Evolutionary conservation across 2,329 filamentous ascomycete genomes (phyloP).

Genomic region (Periconia digitata): DNA sequence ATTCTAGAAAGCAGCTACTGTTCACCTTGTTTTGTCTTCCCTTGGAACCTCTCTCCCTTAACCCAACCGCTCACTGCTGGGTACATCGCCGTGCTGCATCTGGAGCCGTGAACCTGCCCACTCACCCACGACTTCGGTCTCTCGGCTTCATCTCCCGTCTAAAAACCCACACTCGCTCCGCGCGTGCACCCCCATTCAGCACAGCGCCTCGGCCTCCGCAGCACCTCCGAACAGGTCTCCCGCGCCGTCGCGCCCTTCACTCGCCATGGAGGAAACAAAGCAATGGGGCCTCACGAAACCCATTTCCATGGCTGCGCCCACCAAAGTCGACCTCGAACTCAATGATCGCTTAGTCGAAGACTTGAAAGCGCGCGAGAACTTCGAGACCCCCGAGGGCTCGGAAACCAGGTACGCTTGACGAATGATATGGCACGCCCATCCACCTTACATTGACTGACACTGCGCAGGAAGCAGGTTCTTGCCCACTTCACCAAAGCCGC

Average conservation of each 20-base stretch:
- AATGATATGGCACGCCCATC: too few species aligned
- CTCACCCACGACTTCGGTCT: not conserved
- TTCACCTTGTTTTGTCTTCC: not conserved
- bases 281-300: conserved; percentile 78
- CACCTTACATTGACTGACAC: conserved; percentile 19
- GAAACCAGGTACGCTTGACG: conserved; percentile 73
- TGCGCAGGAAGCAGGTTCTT: conserved; percentile 69
- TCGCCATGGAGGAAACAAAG: conserved; percentile 36
- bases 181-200: conserved; percentile 8
- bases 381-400: conserved; percentile 81
- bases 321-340: conserved; percentile 71
- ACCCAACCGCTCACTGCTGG: conserved; percentile 14
- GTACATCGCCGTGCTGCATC: conserved; percentile 23
- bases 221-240: conserved; percentile 25
- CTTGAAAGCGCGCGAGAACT: conserved; percentile 86
- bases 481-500: conserved; percentile 76
- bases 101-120: conserved; percentile 6
- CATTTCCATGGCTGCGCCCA: conserved; percentile 77
- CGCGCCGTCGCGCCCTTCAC: conserved; percentile 9
- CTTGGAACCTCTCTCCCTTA: conserved; percentile 12
- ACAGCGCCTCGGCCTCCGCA: conserved; percentile 12
- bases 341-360: conserved; percentile 82
- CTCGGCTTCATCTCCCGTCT: conserved; percentile 5
- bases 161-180: not conserved
- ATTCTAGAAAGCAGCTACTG: conserved; percentile 7